Base-by-base conservation (phyloP, 495 filamentous ascomycete genomes). In the Coniosporium apollinis region DNA sequence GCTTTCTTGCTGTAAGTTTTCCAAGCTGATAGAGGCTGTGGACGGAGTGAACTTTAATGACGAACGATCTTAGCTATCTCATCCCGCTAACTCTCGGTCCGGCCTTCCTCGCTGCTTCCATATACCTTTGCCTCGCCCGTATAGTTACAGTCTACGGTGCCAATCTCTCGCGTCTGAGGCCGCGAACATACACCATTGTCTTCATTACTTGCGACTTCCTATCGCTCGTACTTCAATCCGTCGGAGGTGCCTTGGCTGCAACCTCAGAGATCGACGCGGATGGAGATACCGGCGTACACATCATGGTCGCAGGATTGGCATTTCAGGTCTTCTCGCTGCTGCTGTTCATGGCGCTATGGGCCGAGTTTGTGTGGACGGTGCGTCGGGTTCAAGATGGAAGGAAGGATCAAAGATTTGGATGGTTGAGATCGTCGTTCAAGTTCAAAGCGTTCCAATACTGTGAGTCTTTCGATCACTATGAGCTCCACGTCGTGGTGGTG, bases 221-320 rank as follows among this genome's bases (percentile, higher is more conserved):
- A 41, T 71, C 73, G 1, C 64, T 81, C 2, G 37, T 75, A 20
- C 56, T 80, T 0, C 76, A 82, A 55, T 70, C 70, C 28, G 51
- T 55, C 8, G 76, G 76, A 21, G 75, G 75, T 21, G 73, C 54
- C 19, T 53, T 79, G n/a, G 68, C 71, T 5, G 58, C 65, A 17
- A 55, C 57, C 4, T 58, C 63, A 7, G 46, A 51, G 7, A 62
- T 62, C 2, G 53, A 63, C 40, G 38, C 51, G 15, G 36, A 52
- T 31, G 39, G 53, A 1, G 41, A 56, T 3, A 45, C 41, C 0
- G 76, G 77, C n/a, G 61, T 65, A 48, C 56, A 75, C 49, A 67
- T 75, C 54, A 76, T 81, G 70, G 62, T 80, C 34, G 72, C 68
- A 0, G 76, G 76, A 32, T 57, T 82, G 0, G 38, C 61, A 18